Percentiles rank a stretch among this genome's conserved stretches.
phyloP scores from a whole-genome alignment of 352 stramenopile species.

The Globisporangium parvum region DNA sequence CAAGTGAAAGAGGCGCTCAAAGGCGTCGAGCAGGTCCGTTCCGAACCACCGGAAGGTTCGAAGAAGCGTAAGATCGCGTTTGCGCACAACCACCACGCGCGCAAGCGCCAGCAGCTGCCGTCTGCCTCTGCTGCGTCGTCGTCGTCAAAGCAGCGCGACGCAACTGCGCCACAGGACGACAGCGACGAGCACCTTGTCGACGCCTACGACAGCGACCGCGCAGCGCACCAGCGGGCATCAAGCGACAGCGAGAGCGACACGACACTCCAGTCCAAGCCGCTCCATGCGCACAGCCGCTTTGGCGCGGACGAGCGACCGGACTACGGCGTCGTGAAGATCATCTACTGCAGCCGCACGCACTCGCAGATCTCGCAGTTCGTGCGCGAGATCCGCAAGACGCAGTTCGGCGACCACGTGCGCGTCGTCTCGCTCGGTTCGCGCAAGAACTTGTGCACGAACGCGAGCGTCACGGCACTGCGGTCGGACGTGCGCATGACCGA shows the following conservation, averaged over 20 bases:
- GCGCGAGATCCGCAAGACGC: slow-evolving; percentile 80
- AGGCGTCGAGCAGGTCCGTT: slow-evolving; percentile 52
- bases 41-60: slow-evolving; percentile 27
- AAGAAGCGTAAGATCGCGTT: slow-evolving; percentile 69
- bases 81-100: slow-evolving; percentile 62
- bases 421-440: slow-evolving; percentile 78
- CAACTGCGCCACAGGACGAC: slow-evolving; percentile 11
- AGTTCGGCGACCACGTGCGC: slow-evolving; percentile 59
- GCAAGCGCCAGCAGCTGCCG: slow-evolving; percentile 25
- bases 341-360: slow-evolving; percentile 89
- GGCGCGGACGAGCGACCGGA: slow-evolving; percentile 16
- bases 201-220: slow-evolving; percentile 66
- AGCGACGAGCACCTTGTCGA: slow-evolving; percentile 64
- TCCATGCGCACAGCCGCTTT: neutral
- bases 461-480: slow-evolving; percentile 48
- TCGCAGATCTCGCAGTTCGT: slow-evolving; percentile 89
- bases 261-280: too few relatives aligned
- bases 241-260: slow-evolving; percentile 40
- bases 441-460: slow-evolving; percentile 82
- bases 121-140: neutral
- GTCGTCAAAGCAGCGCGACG: too few relatives aligned
- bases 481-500: slow-evolving; percentile 83
- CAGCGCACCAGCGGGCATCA: slow-evolving; percentile 2
- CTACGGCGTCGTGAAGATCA: slow-evolving; percentile 73
- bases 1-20: slow-evolving; percentile 35